These are phyloP conservation scores for Sistotremastrum suecicum DNA, from an alignment of 768 basidiomycete genomes.

Conservation along the genomic window DNA sequence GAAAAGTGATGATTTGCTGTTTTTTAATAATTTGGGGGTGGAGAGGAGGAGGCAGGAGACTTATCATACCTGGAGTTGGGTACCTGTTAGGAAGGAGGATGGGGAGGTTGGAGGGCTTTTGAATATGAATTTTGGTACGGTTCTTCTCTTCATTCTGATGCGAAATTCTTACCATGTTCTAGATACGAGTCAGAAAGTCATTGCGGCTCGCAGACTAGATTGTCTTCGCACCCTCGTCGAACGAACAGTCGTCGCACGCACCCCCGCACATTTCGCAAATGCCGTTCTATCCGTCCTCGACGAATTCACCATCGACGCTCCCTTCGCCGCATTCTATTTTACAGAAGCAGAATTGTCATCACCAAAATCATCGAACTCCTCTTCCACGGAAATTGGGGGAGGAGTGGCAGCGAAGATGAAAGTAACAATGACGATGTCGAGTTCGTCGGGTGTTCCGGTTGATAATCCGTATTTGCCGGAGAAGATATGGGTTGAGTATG, in stretches of 20 bases:
- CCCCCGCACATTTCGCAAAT: conserved; percentile 4
- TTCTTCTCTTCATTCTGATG: neutral
- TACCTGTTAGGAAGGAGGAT: conserved; percentile 9
- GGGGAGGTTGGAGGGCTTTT: conserved; percentile 10
- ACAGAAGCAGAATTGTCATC: conserved; percentile 1
- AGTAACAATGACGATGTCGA: neutral
- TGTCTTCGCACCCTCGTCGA: conserved; percentile 9
- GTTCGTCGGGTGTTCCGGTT: neutral
- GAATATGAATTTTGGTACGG: conserved; percentile 6
- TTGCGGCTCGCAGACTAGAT: conserved; percentile 10
- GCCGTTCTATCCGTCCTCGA: conserved; percentile 6
- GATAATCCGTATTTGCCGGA: neutral
- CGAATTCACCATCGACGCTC: conserved; percentile 7
- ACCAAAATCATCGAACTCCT: too few species aligned
- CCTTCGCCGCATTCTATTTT: conserved; percentile 10
- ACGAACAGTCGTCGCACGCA: conserved; percentile 4
- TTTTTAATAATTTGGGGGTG: conserved; percentile 10
- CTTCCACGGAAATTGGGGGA: too few species aligned
- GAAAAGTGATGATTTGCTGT: conserved; percentile 11
- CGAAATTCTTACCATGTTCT: neutral
- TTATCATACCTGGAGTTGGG: conserved; percentile 14
- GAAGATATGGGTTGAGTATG: too few species aligned
- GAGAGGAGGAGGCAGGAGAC: conserved; percentile 10
- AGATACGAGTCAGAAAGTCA: conserved; percentile 13
- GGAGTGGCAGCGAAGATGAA: too few species aligned